A percentile compares a stretch with the other conserved stretches of the same genome.
phyloP scores from a whole-genome alignment of 2,329 filamentous ascomycete species.

The Aureobasidium zeae region DNA sequence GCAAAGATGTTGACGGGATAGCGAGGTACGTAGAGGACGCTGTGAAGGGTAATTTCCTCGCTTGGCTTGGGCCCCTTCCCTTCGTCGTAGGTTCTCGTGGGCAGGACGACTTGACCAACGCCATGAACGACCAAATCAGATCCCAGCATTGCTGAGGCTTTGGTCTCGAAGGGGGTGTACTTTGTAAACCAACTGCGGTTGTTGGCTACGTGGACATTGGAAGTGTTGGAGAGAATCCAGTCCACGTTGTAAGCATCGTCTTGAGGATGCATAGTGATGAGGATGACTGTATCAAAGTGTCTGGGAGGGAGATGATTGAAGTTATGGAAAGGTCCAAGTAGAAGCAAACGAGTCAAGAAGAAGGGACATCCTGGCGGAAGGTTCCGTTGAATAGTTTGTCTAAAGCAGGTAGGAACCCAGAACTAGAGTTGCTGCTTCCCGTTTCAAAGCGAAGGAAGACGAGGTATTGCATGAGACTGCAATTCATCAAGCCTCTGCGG shows the following conservation, averaged over 20 bases:
- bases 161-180: not conserved
- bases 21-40: not conserved
- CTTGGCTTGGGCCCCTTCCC: not conserved
- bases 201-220: not conserved
- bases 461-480: too few relatives aligned
- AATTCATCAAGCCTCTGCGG: too few relatives aligned
- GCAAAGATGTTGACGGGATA: conserved; percentile 3
- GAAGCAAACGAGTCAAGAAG: too few relatives aligned
- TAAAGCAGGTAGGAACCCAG: too few relatives aligned
- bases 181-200: not conserved
- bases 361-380: too few relatives aligned
- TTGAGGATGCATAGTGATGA: not conserved
- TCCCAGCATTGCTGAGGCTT: not conserved
- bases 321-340: too few relatives aligned
- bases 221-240: not conserved
- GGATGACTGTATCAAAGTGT: too few relatives aligned
- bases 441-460: too few relatives aligned
- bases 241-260: not conserved
- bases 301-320: too few relatives aligned
- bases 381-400: too few relatives aligned
- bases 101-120: not conserved
- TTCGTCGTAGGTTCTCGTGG: not conserved
- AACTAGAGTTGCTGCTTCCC: too few relatives aligned
- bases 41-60: not conserved
- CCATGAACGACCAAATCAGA: not conserved